Base-by-base conservation (phyloP, 2,329 filamentous ascomycete species). In the Aschersonia sp. region DNA sequence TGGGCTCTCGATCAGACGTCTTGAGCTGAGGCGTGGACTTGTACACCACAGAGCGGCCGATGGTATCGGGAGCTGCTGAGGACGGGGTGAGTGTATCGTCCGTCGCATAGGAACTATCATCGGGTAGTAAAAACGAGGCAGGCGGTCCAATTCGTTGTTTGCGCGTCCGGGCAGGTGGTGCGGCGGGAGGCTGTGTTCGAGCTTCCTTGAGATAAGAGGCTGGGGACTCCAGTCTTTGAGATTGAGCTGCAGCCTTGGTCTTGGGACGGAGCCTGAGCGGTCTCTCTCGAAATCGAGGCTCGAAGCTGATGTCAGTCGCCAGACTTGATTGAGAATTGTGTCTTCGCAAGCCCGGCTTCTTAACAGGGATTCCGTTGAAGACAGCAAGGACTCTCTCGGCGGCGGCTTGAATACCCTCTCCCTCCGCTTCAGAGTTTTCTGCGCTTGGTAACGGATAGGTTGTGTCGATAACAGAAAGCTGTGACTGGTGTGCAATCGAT, bases 271-370 rank as follows among this genome's bases (percentile, higher is more conserved):
- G 53, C 8, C 57, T 58, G 5, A 71, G 57, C 7, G 66, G 56
- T 41, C 67, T 66, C 40, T 68, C 64, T 41, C 62, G 66, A 5
- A 63, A 56, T n/a, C 62, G 54, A 1, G 67, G 64, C 22, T 63
- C 55, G 49, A 62, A 66, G 46, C 54, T 51, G 3, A 51, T 29
- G 2, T 50, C 51, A 11, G 42, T 48, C 10, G 49, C 5, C 53
- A 50, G 9, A 6, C 46, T 49, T 9, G 44, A 44, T 11, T 57
- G 44, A 31, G 53, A 49, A 32, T 57, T 39, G 47, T 46, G 29
- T 43, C 56, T 44, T 39, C 50, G 32, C 40, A 44, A 29, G 7
- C 43, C 47, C 1, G 51, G 48, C 32, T 50, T 55, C 12, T 51
- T 48, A 4, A 52, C 50, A 30, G 56, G 52, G n/a, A 56, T 55